phyloP scores from a whole-genome alignment of 1,284 basidiomycete species.

The Porodaedalea pini region DNA sequence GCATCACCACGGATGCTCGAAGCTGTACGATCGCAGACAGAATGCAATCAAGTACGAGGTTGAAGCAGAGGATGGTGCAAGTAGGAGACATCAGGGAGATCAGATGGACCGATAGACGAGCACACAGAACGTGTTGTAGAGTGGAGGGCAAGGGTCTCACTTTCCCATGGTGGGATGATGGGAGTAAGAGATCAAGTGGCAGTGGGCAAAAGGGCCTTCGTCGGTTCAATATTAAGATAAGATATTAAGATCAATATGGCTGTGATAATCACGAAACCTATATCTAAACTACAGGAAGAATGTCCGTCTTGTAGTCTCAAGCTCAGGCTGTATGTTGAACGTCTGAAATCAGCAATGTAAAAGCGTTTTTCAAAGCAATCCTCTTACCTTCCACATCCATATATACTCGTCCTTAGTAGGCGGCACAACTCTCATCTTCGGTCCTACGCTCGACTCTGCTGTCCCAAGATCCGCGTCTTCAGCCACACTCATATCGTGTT shows the following conservation, averaged over 20 bases:
- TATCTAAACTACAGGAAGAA: constrained; percentile 60
- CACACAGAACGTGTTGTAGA: too few species aligned
- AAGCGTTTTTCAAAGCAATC: neutral
- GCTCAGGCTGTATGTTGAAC: constrained; percentile 53
- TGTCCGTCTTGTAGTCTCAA: constrained; percentile 74
- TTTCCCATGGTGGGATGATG: too few species aligned
- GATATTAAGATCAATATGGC: too few species aligned
- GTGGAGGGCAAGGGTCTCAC: too few species aligned
- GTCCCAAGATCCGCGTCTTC: constrained; percentile 22
- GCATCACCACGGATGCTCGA: too few species aligned
- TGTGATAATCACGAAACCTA: neutral
- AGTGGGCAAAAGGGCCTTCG: too few species aligned
- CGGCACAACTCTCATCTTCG: constrained; percentile 33
- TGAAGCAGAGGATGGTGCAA: too few species aligned
- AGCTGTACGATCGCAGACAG: too few species aligned
- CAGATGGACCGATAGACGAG: neutral
- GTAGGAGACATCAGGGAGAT: neutral
- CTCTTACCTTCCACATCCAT: constrained; percentile 78
- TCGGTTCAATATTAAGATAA: too few species aligned
- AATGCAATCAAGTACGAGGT: too few species aligned
- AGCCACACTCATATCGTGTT: constrained; percentile 8
- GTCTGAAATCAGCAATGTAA: neutral
- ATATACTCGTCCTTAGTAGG: constrained; percentile 68
- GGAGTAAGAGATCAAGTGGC: too few species aligned
- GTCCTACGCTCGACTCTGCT: constrained; percentile 5